A percentile compares a stretch with the other conserved stretches of the same genome.
Evolutionary conservation across 345 rosid species (phyloP).

Genomic region (Aegle marmelos): DNA sequence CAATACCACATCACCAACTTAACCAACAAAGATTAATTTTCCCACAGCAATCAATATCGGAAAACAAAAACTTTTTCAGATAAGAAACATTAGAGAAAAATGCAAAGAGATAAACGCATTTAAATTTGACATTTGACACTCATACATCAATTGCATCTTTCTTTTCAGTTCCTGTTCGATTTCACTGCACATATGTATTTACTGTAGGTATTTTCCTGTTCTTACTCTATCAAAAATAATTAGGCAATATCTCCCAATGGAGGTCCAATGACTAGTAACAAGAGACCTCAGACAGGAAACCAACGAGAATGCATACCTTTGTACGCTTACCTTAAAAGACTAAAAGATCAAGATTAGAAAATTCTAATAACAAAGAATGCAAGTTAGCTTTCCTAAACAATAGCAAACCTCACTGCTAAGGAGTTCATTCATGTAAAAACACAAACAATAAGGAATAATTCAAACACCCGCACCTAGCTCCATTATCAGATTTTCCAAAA

Average conservation of each 20-base stretch:
- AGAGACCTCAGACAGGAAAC: background rate
- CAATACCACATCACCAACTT: background rate
- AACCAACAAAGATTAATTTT: background rate
- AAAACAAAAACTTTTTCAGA: background rate
- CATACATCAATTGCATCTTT: background rate
- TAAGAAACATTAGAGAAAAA: background rate
- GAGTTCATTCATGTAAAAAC: background rate
- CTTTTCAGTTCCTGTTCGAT: background rate
- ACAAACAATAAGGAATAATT: background rate
- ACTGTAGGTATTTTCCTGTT: background rate
- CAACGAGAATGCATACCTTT: background rate
- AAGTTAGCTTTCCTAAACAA: background rate
- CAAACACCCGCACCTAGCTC: background rate
- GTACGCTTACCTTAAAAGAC: background rate
- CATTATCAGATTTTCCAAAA: background rate
- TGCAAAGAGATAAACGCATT: background rate
- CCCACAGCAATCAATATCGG: background rate
- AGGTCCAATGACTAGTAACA: background rate
- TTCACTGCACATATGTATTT: background rate
- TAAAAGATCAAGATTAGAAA: background rate
- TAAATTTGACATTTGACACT: background rate
- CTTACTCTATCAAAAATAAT: background rate
- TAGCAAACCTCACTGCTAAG: background rate
- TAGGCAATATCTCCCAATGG: background rate
- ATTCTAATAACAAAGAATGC: background rate